Percentiles rank a stretch among this genome's conserved stretches.
phyloP scores from a whole-genome alignment of 2,329 filamentous ascomycete species.

The Alternaria longipes region DNA sequence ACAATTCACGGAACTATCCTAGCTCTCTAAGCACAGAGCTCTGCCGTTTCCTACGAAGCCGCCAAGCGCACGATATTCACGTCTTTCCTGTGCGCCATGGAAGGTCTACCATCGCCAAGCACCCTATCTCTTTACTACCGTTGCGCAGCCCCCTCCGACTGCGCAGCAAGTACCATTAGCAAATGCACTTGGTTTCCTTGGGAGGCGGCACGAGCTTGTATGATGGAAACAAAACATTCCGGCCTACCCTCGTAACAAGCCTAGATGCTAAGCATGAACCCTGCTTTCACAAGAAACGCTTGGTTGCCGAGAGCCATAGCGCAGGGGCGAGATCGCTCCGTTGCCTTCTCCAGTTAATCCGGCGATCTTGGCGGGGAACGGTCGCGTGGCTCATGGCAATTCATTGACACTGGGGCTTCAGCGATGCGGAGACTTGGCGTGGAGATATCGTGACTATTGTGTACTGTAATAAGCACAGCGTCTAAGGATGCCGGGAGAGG shows the following conservation, averaged over 20 bases:
- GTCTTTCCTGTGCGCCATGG: background rate
- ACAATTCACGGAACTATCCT: background rate
- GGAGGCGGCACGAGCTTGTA: constrained; percentile 1
- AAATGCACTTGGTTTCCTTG: constrained; percentile 5
- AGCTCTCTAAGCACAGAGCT: background rate
- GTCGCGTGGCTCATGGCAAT: background rate
- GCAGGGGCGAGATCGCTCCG: constrained; percentile 6
- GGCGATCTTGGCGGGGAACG: constrained; percentile 3
- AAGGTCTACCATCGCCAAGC: background rate
- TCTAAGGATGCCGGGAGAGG: background rate
- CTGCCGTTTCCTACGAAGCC: background rate
- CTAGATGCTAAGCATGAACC: background rate
- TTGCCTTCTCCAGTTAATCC: background rate
- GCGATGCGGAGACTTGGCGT: background rate
- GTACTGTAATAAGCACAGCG: constrained; percentile 3
- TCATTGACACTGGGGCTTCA: background rate
- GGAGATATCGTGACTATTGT: background rate
- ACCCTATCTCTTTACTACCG: background rate
- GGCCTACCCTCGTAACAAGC: background rate
- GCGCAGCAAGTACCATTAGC: background rate
- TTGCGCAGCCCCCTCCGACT: background rate
- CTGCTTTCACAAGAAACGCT: background rate
- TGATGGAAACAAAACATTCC: background rate
- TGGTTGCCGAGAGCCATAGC: background rate
- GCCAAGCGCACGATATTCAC: background rate